Evolutionary conservation across 139 green algal species (phyloP), one percentile per base, ranked within the genome.

Genomic region (Asterochloris sp.): DNA sequence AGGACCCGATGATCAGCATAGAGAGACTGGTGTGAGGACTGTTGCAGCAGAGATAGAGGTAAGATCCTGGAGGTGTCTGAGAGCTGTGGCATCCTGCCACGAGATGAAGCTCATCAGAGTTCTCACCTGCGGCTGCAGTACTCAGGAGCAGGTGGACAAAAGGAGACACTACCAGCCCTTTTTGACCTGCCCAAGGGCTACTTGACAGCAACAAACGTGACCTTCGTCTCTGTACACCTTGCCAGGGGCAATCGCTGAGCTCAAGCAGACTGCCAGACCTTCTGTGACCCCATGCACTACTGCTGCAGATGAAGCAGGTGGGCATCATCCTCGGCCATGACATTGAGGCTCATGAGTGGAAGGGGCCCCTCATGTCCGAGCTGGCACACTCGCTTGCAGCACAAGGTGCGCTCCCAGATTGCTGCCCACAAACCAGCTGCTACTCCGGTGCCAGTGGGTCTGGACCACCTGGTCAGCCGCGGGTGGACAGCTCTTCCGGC

Each of bases 241-340:
- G 0, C 23, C 15, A 27, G 14, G 16, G 16, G 29, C 78, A 19
- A 78, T 79, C 9, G 26, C 60, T 79, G 38, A 80, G 67, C 69
- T 17, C 1, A 17, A 0, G 16, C 29, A 38, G 38, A 38, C 0
- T 16, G 54, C 19, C 10, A 75, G 28, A 13, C 64, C 79, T 66
- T 81, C 38, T 54, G 38, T 54, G 38, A 10, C 6, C 38, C 38
- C 6, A 6, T 6, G 4, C 38, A 10, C 24, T 75, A 0, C 54
- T 80, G 38, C 19, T 77, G 66, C 80, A 89, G 79, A 75, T 88
- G 1, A 85, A 86, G 78, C 84, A 90, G 54, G 69, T 94, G 15
- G 92, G 92, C 6, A 80, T 96, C 13, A 66, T 94, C 27, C 73
- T 96, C 54, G 92, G 78, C 12, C 92, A 96, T 81, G 92, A 92